These are phyloP conservation scores for Ustilago lituana DNA, from an alignment of 1,284 basidiomycete genomes.

Conservation along the genomic window DNA sequence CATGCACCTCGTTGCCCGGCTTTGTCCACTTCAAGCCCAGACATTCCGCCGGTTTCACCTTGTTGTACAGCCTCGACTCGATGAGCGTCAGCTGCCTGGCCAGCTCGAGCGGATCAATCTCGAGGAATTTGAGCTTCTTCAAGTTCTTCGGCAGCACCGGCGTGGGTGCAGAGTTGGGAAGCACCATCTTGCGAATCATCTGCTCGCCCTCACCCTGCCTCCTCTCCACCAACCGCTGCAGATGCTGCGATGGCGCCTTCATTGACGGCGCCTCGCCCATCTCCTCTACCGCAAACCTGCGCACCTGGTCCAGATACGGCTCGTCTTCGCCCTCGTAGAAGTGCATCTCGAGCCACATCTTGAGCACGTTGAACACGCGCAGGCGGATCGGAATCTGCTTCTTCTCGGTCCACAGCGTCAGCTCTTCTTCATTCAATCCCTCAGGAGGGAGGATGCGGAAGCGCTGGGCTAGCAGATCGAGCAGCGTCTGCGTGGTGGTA, in stretches of 20 bases:
- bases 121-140: constrained; percentile 83
- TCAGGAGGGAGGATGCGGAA: constrained; percentile 83
- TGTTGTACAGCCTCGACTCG: constrained; percentile 86
- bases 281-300: constrained; percentile 65
- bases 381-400: constrained; percentile 87
- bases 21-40: constrained; percentile 71
- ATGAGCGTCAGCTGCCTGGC: constrained; percentile 93
- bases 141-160: constrained; percentile 79
- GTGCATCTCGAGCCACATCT: constrained; percentile 69
- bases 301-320: constrained; percentile 62
- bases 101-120: constrained; percentile 88
- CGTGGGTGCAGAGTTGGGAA: constrained; percentile 67
- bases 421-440: constrained; percentile 75
- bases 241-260: constrained; percentile 58
- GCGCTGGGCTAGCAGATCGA: constrained; percentile 84
- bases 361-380: constrained; percentile 68
- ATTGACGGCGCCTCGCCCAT: constrained; percentile 55
- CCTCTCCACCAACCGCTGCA: constrained; percentile 67
- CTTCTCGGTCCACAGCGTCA: constrained; percentile 82
- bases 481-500: constrained; percentile 83
- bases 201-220: constrained; percentile 57
- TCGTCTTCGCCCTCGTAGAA: constrained; percentile 67
- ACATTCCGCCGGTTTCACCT: constrained; percentile 90
- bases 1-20: constrained; percentile 38
- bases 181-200: constrained; percentile 61